Base-by-base conservation (phyloP, 2,329 filamentous ascomycete genomes). In the Bipolaris sorokiniana region DNA sequence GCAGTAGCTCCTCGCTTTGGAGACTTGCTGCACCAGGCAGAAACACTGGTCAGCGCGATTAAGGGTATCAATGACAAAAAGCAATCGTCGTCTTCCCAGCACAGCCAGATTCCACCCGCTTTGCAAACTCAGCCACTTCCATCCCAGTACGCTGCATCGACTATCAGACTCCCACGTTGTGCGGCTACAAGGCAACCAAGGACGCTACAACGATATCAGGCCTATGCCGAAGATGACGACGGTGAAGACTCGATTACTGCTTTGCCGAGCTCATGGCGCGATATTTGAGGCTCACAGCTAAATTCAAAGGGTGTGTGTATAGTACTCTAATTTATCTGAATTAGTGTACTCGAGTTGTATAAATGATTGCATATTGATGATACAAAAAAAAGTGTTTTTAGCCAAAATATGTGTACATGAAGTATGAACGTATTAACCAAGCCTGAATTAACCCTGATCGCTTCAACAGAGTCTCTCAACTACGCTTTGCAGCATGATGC, bases 191-290 rank as follows among this genome's bases (percentile, higher is more conserved):
- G 15, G 5, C 5, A 26, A 23, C 41, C 16, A 7, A 22, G 4
- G 4, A 48, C 18, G 20, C 26, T 0, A 13, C 38, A 23, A 6
- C 26, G 10, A 15, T 37, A 54, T 7, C 51, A 54, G n/a, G 37
- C 51, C 1, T 28, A 50, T 10, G 51, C 45, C 26, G 51, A 54
- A 33, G 51, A 54, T 3, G 48, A 37, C 13, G 26, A 22, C 7
- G 11, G 2, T 2, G 45, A 54, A 2, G 45, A 15, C 11, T 49
- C 51, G n/a, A 26, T 37, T 20, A 5, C 20, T 2, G 26, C 51
- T 13, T 3, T 3, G 16, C 13, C n/a, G 11, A 13, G 42, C 10
- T 54, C 51, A 0, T 54, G 51, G 45, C 37, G 13, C 18, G 51
- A 54, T 33, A 28, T 42, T 3, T 41, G 16, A 48, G 7, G 0